Evolutionary conservation across 2,329 filamentous ascomycete genomes (phyloP).

Genomic region (Xylaria sp.): DNA sequence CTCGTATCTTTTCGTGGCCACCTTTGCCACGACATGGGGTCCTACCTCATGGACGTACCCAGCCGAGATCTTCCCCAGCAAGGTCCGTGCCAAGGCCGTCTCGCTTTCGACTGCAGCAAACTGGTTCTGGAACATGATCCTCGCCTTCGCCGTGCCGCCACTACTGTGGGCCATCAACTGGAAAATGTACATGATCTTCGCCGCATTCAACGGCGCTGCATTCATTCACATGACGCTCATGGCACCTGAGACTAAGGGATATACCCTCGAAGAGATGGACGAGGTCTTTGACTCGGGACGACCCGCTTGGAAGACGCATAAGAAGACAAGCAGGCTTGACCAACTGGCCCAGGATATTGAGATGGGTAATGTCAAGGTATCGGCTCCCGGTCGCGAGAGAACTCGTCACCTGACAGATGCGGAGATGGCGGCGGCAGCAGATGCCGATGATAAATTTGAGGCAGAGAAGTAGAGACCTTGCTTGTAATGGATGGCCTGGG

Average conservation of each 20-base stretch:
- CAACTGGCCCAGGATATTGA: conserved; percentile 55
- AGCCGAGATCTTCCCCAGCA: conserved; percentile 66
- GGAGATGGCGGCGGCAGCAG: not conserved
- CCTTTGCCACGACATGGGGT: conserved; percentile 58
- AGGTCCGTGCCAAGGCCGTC: conserved; percentile 67
- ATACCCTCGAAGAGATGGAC: conserved; percentile 78
- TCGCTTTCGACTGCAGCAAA: conserved; percentile 65
- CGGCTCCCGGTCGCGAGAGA: conserved; percentile 8
- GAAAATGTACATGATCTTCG: conserved; percentile 77
- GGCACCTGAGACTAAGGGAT: conserved; percentile 71
- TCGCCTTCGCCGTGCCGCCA: conserved; percentile 59
- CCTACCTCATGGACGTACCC: conserved; percentile 59
- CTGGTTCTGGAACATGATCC: conserved; percentile 65
- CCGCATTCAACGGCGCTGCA: conserved; percentile 70
- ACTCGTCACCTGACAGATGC: not conserved
- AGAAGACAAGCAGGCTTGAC: conserved; percentile 53
- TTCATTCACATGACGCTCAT: conserved; percentile 71
- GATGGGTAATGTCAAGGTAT: conserved; percentile 49
- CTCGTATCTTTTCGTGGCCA: conserved; percentile 75
- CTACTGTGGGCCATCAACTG: conserved; percentile 62
- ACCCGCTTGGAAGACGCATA: conserved; percentile 61
- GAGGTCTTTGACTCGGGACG: conserved; percentile 69
- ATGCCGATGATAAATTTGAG: not conserved
- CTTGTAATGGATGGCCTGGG: too few species aligned
- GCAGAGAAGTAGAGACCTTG: too few species aligned